Evolutionary conservation across 495 filamentous ascomycete species (phyloP).

Genomic region (Penicillium canescens): DNA sequence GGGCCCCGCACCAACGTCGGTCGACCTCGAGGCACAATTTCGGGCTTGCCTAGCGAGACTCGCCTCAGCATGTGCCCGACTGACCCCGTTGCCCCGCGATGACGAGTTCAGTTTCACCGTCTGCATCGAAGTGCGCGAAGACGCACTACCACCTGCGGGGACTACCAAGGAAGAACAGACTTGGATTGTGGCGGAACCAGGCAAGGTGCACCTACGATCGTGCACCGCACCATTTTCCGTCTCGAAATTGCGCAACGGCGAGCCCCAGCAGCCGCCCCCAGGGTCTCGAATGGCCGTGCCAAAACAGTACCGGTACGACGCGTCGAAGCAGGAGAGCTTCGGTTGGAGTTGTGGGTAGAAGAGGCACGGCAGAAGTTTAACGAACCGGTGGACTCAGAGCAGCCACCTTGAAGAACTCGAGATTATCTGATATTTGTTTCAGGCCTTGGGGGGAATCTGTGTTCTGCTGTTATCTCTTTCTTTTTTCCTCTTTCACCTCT

Average conservation of each 20-base stretch:
- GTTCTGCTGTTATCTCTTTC: conserved; percentile 27
- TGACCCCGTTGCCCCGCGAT: conserved; percentile 66
- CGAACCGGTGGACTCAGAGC: conserved; percentile 47
- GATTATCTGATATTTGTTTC: conserved; percentile 6
- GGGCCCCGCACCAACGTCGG: conserved; percentile 36
- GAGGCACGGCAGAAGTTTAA: conserved; percentile 57
- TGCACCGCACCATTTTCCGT: conserved; percentile 49
- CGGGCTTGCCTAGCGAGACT: conserved; percentile 56
- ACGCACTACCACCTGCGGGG: conserved; percentile 72
- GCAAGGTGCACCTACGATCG: conserved; percentile 45
- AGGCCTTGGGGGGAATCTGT: conserved; percentile 21
- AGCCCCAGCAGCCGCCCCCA: conserved; percentile 40
- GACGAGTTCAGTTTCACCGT: conserved; percentile 80
- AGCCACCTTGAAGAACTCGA: conserved; percentile 39
- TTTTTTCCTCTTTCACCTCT: conserved; percentile 12
- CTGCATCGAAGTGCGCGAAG: conserved; percentile 78
- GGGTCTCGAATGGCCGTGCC: conserved; percentile 44
- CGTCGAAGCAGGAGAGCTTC: conserved; percentile 54
- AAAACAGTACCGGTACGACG: conserved; percentile 55
- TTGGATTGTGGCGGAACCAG: conserved; percentile 56
- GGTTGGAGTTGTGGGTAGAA: conserved; percentile 57
- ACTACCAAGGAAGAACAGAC: conserved; percentile 53
- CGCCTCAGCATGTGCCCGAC: conserved; percentile 54
- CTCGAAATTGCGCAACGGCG: conserved; percentile 41
- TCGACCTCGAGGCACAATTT: conserved; percentile 74